Percentiles rank a stretch among this genome's conserved stretches.
Conservation (phyloP, 2,329 filamentous ascomycete species). For the Didymella keratinophila region DNA sequence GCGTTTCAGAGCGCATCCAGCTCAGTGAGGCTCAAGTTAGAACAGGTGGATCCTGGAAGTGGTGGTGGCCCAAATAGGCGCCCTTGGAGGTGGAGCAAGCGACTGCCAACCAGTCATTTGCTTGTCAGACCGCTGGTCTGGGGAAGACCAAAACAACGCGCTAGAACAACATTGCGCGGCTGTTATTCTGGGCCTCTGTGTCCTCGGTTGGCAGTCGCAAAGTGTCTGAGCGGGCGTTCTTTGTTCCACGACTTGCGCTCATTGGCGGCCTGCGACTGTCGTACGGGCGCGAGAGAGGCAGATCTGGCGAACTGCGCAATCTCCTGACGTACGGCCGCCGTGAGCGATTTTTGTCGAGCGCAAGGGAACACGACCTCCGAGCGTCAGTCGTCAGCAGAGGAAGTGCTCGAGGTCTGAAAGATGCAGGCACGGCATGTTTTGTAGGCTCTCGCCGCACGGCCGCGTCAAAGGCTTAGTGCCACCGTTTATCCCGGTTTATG, state of each 20-base stretch:
- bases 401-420: constrained; percentile 41
- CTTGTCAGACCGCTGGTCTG: constrained; percentile 45
- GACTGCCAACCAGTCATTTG: constrained; percentile 51
- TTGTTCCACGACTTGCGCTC: constrained; percentile 50
- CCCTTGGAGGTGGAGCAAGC: constrained; percentile 45
- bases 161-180: constrained; percentile 34
- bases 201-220: constrained; percentile 43
- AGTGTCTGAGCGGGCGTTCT: constrained; percentile 42
- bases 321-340: constrained; percentile 40
- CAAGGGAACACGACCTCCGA: constrained; percentile 51
- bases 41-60: constrained; percentile 43
- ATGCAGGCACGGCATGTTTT: constrained; percentile 43
- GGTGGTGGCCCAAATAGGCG: constrained; percentile 50
- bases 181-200: constrained; percentile 42
- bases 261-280: constrained; percentile 36
- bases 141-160: constrained; percentile 46
- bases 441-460: constrained; percentile 39
- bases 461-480: constrained; percentile 31
- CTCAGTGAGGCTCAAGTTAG: constrained; percentile 54
- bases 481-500: constrained; percentile 43
- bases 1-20: constrained; percentile 54
- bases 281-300: constrained; percentile 34
- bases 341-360: constrained; percentile 41
- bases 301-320: constrained; percentile 29
- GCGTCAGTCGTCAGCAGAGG: constrained; percentile 45